Percentiles rank a stretch among this genome's conserved stretches.
These are phyloP conservation scores for Tripterygium wilfordii DNA, from an alignment of 177 flowering plant species.

Conservation along the genomic window DNA sequence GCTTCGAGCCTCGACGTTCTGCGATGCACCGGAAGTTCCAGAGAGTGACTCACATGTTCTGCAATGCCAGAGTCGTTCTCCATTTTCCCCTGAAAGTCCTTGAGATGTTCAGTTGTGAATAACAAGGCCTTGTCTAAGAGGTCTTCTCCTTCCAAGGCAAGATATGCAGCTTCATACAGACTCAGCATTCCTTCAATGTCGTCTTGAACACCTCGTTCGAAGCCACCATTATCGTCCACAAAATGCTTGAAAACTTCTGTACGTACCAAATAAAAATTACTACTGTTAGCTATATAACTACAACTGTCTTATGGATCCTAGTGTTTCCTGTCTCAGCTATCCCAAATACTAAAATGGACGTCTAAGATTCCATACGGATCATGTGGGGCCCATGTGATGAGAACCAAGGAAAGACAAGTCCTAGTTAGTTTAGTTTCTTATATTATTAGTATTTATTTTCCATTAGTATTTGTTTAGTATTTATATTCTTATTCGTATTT, in stretches of 20 bases:
- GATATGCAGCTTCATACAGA: slow-evolving; percentile 46
- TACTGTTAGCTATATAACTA: too few species aligned
- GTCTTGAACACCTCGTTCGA: slow-evolving; percentile 6
- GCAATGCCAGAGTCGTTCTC: neutral
- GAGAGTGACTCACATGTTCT: slow-evolving; percentile 13
- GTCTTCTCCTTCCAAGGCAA: slow-evolving; percentile 28
- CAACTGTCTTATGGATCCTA: too few species aligned
- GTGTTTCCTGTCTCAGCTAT: too few species aligned
- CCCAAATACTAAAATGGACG: too few species aligned
- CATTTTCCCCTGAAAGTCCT: neutral
- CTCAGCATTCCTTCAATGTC: slow-evolving; percentile 36
- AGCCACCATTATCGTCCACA: slow-evolving; percentile 19
- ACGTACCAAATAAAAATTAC: neutral
- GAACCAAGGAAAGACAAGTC: too few species aligned
- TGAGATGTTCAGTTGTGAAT: slow-evolving; percentile 25
- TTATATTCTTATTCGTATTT: too few species aligned
- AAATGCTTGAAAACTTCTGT: slow-evolving; percentile 34
- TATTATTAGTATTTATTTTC: too few species aligned
- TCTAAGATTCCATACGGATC: too few species aligned
- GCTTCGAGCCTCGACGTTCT: slow-evolving; percentile 20
- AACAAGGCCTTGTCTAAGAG: slow-evolving; percentile 30
- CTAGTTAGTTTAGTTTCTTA: too few species aligned
- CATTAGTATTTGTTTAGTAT: too few species aligned
- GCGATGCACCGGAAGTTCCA: slow-evolving; percentile 26
- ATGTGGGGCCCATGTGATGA: too few species aligned